phyloP scores from a whole-genome alignment of 495 filamentous ascomycete genomes.

The Penicillium coprophilum region DNA sequence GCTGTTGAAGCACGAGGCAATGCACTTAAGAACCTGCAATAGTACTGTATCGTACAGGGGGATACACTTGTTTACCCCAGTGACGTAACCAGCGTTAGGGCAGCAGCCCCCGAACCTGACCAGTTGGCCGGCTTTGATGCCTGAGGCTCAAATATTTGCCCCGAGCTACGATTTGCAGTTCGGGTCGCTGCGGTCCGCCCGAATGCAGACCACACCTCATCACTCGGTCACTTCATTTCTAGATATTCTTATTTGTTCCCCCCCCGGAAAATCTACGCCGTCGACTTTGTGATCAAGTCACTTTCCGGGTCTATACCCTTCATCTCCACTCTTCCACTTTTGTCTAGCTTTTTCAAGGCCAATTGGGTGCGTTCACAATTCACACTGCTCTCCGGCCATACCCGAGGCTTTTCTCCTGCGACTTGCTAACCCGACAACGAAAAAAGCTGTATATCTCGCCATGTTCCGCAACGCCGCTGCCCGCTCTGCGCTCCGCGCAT shows the following conservation, averaged over 20 bases:
- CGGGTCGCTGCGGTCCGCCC: conserved; percentile 34
- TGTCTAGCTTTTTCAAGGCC: conserved; percentile 25
- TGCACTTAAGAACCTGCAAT: background rate
- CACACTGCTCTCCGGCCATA: conserved; percentile 17
- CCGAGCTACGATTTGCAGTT: conserved; percentile 25
- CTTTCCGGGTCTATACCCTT: conserved; percentile 37
- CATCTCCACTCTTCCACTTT: conserved; percentile 35
- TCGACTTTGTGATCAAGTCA: conserved; percentile 37
- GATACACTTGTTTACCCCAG: conserved; percentile 32
- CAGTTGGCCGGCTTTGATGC: background rate
- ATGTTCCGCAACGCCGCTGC: conserved; percentile 50
- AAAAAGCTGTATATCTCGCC: conserved; percentile 39
- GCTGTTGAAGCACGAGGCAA: background rate
- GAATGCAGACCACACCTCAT: conserved; percentile 40
- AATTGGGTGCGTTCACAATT: conserved; percentile 41
- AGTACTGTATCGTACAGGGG: conserved; percentile 17
- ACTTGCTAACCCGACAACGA: conserved; percentile 37
- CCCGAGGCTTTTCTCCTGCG: conserved; percentile 39
- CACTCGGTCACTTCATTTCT: conserved; percentile 42
- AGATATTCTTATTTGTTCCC: conserved; percentile 38
- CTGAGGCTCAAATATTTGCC: conserved; percentile 20
- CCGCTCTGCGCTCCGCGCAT: conserved; percentile 48
- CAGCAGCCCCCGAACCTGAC: conserved; percentile 19
- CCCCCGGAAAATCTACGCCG: conserved; percentile 34
- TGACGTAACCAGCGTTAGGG: conserved; percentile 37